Base-by-base conservation (phyloP, 495 filamentous ascomycete genomes). In the Penicillium cosmopolitanum region DNA sequence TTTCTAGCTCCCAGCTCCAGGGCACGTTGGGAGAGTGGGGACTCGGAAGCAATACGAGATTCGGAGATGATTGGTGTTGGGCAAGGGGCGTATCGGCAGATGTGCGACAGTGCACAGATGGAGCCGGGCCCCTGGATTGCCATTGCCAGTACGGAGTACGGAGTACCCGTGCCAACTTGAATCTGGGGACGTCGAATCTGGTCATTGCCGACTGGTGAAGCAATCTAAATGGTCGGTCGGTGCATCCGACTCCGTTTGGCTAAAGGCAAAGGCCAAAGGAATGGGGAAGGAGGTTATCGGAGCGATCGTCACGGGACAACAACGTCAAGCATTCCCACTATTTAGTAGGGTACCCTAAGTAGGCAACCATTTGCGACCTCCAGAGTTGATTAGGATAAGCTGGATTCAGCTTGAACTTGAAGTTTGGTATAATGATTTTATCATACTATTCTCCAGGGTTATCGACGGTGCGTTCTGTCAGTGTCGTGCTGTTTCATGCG, bases 281-380 rank as follows among this genome's bases (percentile, higher is more conserved):
- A 13, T 36, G 57, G 57, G 28, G 40, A 34, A 34, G 59, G 54
- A 50, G 56, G 51, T 56, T 48, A 55, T 54, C 47, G 40, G 51
- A 61, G 42, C 34, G 56, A 62, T 65, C 59, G 36, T 62, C 55
- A 56, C 33, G 57, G 57, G 55, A 54, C 19, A 51, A 31, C 28
- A 16, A 38, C 23, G 48, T 55, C 54, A 63, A 66, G 66, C 57
- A 60, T 63, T 60, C 43, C 21, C 28, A 31, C 28, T 31, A 28
- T 1, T 21, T 21, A 21, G 19, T 21, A 21, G 23, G 23, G 23
- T 23, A 23, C 23, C 23, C 23, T 23, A 23, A 4, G 23, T 23
- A 23, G 23, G 23, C 23, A 23, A 23, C 23, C 23, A 23, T 23
- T 3, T 23, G 23, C 23, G 23, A 23, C 23, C 23, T 21, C 19